Evolutionary conservation across 352 stramenopile species (phyloP).

Genomic region (Elongisporangium prolatum): DNA sequence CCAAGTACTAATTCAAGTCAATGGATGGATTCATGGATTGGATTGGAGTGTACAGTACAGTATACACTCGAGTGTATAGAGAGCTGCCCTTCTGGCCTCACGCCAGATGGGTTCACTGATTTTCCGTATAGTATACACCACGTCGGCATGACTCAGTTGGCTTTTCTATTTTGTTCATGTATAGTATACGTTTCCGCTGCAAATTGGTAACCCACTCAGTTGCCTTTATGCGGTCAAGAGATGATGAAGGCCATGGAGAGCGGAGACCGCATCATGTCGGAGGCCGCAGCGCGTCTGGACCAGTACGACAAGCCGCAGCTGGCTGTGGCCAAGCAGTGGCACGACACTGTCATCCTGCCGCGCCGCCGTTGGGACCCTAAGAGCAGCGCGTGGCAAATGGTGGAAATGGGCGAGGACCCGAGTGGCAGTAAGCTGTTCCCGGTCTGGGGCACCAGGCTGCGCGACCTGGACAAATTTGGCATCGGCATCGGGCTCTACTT

Average conservation of each 20-base stretch:
- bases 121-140: background rate
- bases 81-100: background rate
- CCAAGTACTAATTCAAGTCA: background rate
- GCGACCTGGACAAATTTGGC: conserved; percentile 61
- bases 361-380: conserved; percentile 40
- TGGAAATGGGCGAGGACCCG: conserved; percentile 66
- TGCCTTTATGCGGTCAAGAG: background rate
- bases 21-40: background rate
- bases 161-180: background rate
- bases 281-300: conserved; percentile 16
- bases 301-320: conserved; percentile 36
- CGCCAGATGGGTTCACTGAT: background rate
- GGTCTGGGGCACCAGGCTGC: conserved; percentile 51
- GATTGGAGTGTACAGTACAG: too few relatives aligned
- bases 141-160: background rate
- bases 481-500: conserved; percentile 81
- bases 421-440: conserved; percentile 51
- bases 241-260: background rate
- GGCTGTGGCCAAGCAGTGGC: conserved; percentile 40
- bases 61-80: background rate
- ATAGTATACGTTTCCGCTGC: background rate
- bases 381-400: conserved; percentile 33
- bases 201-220: background rate
- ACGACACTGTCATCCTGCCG: conserved; percentile 50
- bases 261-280: conserved; percentile 1